Conservation (phyloP, 768 basidiomycete species). For the Mrakia hoshinonis region DNA sequence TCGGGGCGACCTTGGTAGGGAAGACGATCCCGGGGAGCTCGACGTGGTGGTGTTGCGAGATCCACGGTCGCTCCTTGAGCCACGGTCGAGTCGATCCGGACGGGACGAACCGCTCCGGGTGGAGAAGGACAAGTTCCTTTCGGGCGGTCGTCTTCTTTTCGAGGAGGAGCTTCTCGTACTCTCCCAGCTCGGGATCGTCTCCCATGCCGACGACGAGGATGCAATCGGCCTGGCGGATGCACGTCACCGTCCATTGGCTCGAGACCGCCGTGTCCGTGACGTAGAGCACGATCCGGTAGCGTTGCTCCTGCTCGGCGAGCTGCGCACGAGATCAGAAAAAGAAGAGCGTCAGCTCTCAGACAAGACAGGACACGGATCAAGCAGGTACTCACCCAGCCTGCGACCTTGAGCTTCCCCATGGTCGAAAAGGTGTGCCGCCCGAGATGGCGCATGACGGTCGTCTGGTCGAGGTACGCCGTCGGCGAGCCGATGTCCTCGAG, state of each 20-base stretch:
- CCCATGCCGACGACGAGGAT: constrained; percentile 73
- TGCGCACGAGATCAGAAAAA: neutral
- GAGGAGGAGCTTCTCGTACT: constrained; percentile 67
- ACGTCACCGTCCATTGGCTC: constrained; percentile 96
- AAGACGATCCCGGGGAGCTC: constrained; percentile 62
- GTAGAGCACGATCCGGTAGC: constrained; percentile 85
- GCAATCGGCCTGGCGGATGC: constrained; percentile 86
- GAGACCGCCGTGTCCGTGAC: constrained; percentile 85
- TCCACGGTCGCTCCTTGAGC: constrained; percentile 92
- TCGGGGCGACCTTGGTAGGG: constrained; percentile 48
- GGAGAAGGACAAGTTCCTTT: constrained; percentile 88
- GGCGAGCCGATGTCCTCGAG: constrained; percentile 89
- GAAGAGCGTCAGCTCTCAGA: neutral
- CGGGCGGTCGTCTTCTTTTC: constrained; percentile 98
- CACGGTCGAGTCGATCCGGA: constrained; percentile 91
- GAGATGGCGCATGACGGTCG: constrained; percentile 79
- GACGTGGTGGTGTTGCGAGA: constrained; percentile 91
- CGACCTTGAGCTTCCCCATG: constrained; percentile 94
- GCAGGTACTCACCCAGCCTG: constrained; percentile 50
- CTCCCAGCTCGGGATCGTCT: constrained; percentile 73
- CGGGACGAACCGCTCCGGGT: constrained; percentile 77
- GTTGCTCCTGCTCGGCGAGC: constrained; percentile 86
- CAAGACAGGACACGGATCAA: neutral
- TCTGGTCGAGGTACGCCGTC: constrained; percentile 87
- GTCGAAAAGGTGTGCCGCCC: constrained; percentile 90